These are phyloP conservation scores for Penicillium verrucosum DNA, from an alignment of 2,329 filamentous ascomycete genomes.

Conservation along the genomic window DNA sequence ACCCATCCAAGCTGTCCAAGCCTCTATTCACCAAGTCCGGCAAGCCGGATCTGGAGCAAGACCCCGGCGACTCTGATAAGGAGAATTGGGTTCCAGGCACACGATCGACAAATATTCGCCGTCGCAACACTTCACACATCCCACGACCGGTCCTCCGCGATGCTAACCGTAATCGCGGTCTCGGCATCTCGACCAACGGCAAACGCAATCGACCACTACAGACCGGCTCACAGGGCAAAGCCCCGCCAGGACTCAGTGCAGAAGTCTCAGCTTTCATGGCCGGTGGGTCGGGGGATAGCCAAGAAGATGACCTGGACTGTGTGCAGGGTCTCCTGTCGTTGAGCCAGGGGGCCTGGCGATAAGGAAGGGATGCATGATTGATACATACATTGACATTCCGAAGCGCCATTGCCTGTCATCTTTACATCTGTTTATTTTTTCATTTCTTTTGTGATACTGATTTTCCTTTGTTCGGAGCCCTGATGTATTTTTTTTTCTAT, in stretches of 20 bases:
- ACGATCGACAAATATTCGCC: constrained; percentile 39
- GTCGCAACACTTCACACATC: constrained; percentile 29
- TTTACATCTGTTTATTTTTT: constrained; percentile 6
- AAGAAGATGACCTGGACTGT: constrained; percentile 79
- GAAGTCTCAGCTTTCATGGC: constrained; percentile 75
- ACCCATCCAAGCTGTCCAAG: constrained; percentile 28
- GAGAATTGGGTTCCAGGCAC: constrained; percentile 74
- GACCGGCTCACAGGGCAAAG: constrained; percentile 35
- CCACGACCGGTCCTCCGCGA: constrained; percentile 48
- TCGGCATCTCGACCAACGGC: constrained; percentile 25
- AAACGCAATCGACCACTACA: constrained; percentile 29
- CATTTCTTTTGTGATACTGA: constrained; percentile 23
- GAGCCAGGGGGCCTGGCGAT: constrained; percentile 88
- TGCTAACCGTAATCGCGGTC: constrained; percentile 28
- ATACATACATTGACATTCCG: not conserved
- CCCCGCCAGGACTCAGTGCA: constrained; percentile 49
- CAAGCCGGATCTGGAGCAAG: constrained; percentile 42
- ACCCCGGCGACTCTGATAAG: constrained; percentile 80
- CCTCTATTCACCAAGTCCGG: constrained; percentile 27
- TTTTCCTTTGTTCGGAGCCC: constrained; percentile 23
- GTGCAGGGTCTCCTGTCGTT: constrained; percentile 84
- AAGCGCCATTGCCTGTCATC: constrained; percentile 5
- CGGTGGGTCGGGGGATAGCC: constrained; percentile 56
- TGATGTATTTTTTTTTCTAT: constrained; percentile 19
- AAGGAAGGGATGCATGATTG: constrained; percentile 25